Evolutionary conservation across 2,329 filamentous ascomycete genomes (phyloP), one percentile per base, ranked within the genome.

Genomic region (Fusarium compactum): DNA sequence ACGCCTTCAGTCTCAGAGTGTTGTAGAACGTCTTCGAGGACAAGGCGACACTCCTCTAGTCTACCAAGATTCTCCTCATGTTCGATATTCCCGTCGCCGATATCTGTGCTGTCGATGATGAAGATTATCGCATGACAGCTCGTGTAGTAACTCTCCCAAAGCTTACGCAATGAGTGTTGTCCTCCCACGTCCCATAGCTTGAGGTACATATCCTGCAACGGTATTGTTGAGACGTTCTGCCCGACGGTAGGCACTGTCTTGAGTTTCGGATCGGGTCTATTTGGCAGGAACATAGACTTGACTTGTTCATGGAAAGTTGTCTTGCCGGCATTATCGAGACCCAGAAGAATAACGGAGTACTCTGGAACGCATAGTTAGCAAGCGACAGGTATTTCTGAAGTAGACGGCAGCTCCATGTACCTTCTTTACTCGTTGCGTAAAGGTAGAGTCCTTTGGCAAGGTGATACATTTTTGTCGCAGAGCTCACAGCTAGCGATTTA

Each of bases 141-240:
- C 53, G 90, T 86, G 85, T 98, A 99, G 84, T 99, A 99, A 80
- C 91, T 94, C 80, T 97, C 94, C 96, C 96, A 99, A 32, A 98
- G 89, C 69, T 92, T 91, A 67, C 96, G 91, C 78, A 99, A 87
- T 29, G 89, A 92, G 77, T 96, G 90, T 81, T 99, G 96, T 9
- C 96, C 96, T 70, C 96, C 96, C 1, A 99, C 94, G 79, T 99
- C 96, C 96, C 96, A 98, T 76, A 99, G 92, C 85, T 98, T 97
- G 78, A 99, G 86, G 85, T 98, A 98, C 89, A 98, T 95, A 80
- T 97, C 94, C 18, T 94, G 92, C 25, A 98, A 87, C 24, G 92
- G 90, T 78, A 99, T 93, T 48, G 95, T 96, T 68, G 93, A 92
- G 70, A 98, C 95, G 82, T 98, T 98, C 80, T 98, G 96, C 71